phyloP scores from a whole-genome alignment of 2,329 filamentous ascomycete genomes.

The Neonectria neomacrospora region DNA sequence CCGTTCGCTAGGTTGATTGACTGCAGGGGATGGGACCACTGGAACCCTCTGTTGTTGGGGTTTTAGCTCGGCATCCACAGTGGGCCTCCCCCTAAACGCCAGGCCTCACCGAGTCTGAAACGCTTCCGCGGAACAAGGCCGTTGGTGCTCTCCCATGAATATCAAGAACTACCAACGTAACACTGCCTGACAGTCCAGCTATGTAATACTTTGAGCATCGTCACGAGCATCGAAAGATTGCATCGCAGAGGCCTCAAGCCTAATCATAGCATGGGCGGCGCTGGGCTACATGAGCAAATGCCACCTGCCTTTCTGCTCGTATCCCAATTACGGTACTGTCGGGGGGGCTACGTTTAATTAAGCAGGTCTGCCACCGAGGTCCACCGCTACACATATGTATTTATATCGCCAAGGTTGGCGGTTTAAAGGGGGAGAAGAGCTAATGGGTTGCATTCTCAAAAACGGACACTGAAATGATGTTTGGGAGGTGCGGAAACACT shows the following conservation, averaged over 20 bases:
- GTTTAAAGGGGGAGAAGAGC: neutral
- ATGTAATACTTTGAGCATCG: neutral
- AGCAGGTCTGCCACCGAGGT: neutral
- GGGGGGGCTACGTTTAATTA: slow-evolving; percentile 27
- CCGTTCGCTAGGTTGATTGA: slow-evolving; percentile 10
- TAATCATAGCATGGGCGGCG: neutral
- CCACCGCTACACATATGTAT: slow-evolving; percentile 7
- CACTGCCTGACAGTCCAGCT: neutral
- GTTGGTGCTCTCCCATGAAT: slow-evolving; percentile 26
- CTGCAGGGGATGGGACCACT: slow-evolving; percentile 26
- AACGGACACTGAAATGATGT: neutral
- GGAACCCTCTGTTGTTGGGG: slow-evolving; percentile 16
- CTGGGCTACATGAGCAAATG: neutral
- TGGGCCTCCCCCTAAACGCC: slow-evolving; percentile 16
- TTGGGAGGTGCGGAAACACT: no score
- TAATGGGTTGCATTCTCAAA: neutral
- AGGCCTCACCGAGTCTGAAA: slow-evolving; percentile 34
- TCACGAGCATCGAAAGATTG: neutral
- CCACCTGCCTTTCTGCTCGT: neutral
- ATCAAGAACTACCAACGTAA: neutral
- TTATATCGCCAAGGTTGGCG: slow-evolving; percentile 1
- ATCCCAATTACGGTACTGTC: neutral
- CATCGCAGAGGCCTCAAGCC: neutral
- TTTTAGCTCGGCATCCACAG: slow-evolving; percentile 12
- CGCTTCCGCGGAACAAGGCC: slow-evolving; percentile 24